Evolutionary conservation across 2,329 filamentous ascomycete genomes (phyloP).

Genomic region (Salinomyces thailandicus): DNA sequence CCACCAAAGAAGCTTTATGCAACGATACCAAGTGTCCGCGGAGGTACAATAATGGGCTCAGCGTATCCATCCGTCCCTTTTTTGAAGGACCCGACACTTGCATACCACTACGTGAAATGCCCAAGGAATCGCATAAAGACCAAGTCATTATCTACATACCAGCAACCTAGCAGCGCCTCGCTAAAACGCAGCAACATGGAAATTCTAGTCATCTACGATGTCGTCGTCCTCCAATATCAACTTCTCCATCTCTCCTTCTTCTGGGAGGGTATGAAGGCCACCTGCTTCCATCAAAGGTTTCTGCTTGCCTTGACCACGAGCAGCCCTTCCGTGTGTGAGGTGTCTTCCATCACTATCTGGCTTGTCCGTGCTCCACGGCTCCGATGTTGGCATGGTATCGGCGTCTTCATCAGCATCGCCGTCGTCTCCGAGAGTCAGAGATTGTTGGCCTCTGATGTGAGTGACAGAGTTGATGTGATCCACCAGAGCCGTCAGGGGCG

Average conservation of each 20-base stretch:
- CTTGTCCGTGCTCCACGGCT: constrained; percentile 36
- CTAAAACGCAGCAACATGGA: neutral
- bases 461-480: constrained; percentile 59
- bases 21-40: too few species aligned
- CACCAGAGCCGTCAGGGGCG: constrained; percentile 31
- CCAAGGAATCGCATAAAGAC: too few species aligned
- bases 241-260: constrained; percentile 21
- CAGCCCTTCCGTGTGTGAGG: neutral
- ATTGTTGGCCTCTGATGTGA: constrained; percentile 35
- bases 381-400: constrained; percentile 10
- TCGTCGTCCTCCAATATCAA: constrained; percentile 37
- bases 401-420: constrained; percentile 23
- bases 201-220: constrained; percentile 29
- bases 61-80: too few species aligned
- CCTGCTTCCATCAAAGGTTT: constrained; percentile 2
- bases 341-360: constrained; percentile 15
- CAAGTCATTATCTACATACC: too few species aligned
- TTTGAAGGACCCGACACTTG: too few species aligned
- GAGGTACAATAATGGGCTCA: too few species aligned
- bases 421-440: constrained; percentile 9
- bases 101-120: too few species aligned
- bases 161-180: too few species aligned
- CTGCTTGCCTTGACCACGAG: neutral
- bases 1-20: too few species aligned
- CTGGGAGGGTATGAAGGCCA: constrained; percentile 11